Evolutionary conservation across 2,329 filamentous ascomycete genomes (phyloP).

Genomic region (Trichoderma atroviride): DNA sequence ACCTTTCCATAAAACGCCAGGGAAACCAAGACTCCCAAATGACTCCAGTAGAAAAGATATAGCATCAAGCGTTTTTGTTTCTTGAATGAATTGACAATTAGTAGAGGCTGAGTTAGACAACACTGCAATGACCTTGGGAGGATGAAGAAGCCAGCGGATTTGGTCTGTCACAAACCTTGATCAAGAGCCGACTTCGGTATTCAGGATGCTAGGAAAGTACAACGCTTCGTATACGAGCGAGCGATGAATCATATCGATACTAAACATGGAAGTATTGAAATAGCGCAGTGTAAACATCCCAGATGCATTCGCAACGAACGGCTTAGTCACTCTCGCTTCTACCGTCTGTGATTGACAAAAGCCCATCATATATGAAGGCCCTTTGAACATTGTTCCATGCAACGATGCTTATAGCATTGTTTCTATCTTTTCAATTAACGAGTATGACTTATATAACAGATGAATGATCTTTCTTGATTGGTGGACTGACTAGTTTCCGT

Average conservation of each 20-base stretch:
- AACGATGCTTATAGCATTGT: not conserved
- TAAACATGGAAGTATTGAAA: too few relatives aligned
- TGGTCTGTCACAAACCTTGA: not conserved
- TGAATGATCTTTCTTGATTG: not conserved
- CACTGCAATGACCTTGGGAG: not conserved
- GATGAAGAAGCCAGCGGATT: not conserved
- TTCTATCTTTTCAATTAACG: not conserved
- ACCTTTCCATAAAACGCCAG: too few relatives aligned
- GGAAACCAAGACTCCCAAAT: too few relatives aligned
- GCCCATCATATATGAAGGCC: not conserved
- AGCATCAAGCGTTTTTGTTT: not conserved
- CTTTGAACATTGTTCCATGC: not conserved
- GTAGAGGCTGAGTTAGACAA: not conserved
- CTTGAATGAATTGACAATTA: not conserved
- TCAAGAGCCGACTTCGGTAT: not conserved
- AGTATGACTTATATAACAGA: not conserved
- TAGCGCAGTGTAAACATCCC: too few relatives aligned
- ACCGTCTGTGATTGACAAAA: not conserved
- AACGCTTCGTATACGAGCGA: not conserved
- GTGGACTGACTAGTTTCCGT: not conserved
- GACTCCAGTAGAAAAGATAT: too few relatives aligned
- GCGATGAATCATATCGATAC: not conserved
- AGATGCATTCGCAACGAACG: too few relatives aligned
- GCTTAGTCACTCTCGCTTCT: not conserved
- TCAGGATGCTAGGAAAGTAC: not conserved